Evolutionary conservation across 305 asterid genomes (phyloP), one percentile per base, ranked within the genome.

Genomic region (Rubia peregrina): DNA sequence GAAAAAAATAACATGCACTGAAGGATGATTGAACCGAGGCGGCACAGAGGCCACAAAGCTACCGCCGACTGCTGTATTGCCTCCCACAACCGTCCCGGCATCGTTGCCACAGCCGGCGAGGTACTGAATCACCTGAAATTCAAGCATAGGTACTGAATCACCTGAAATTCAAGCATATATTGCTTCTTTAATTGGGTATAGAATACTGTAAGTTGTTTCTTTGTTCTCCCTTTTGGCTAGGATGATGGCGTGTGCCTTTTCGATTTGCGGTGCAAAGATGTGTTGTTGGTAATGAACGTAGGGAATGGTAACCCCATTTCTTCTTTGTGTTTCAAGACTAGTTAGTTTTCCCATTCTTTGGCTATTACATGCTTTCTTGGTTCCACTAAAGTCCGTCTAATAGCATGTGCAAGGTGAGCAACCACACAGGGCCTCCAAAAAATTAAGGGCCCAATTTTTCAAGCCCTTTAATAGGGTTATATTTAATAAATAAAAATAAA

Each of bases 181-280:
- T 49, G 30, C 61, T 33, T 4, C 11, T 33, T 67, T 26, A 5
- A 21, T 67, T 67, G 43, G 33, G 43, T 44, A 14, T 26, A 6
- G 13, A 46, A 66, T 16, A 3, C 11, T 5, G 16, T 22, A 64
- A 40, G 21, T 14, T 9, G 26, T 44, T 71, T 16, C n/a, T 42
- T 14, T 42, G 33, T 43, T 59, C 2, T 24, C 9, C 71, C 17
- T 70, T 40, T 38, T 74, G 59, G 61, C 6, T 67, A 89, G 97
- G 96, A 91, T 83, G 97, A 96, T 53, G 64, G 73, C 76, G 78
- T 91, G 21, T 87, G 96, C 84, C 88, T 84, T 88, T 83, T 86
- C 77, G 97, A 91, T 82, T 78, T 93, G 82, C 86, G 97, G 77
- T 86, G 97, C 88, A 85, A 87, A 80, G 96, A 94, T 72, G 82